These are phyloP conservation scores for Phaseolus coccineus DNA, from an alignment of 331 rosid genomes.

Conservation along the genomic window DNA sequence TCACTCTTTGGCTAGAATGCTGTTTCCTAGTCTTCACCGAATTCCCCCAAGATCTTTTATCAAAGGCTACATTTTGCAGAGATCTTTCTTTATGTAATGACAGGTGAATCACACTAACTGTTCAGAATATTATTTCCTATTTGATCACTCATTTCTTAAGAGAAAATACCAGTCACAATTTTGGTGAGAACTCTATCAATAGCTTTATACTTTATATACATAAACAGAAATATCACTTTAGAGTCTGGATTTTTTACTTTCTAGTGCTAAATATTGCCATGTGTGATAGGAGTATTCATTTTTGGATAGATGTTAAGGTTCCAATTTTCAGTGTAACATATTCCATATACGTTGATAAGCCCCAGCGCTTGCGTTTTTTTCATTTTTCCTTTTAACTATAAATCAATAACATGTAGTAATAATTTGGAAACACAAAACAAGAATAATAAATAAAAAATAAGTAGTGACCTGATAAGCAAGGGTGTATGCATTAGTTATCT, in stretches of 20 bases:
- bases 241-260: neutral
- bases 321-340: neutral
- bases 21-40: neutral
- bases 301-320: neutral
- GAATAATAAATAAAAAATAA: neutral
- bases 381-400: neutral
- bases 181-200: slow-evolving; percentile 17
- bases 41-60: slow-evolving; percentile 15
- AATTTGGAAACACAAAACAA: slow-evolving; percentile 39
- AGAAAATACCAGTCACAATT: slow-evolving; percentile 16
- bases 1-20: slow-evolving; percentile 2
- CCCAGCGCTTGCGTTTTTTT: neutral
- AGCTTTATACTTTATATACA: neutral
- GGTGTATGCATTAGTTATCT: slow-evolving; percentile 67
- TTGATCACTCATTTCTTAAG: slow-evolving; percentile 27
- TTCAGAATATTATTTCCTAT: slow-evolving; percentile 23
- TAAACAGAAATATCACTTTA: slow-evolving; percentile 29
- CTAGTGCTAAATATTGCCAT: slow-evolving; percentile 27
- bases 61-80: slow-evolving; percentile 27
- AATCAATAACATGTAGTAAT: slow-evolving; percentile 15
- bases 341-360: slow-evolving; percentile 8
- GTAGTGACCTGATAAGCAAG: slow-evolving; percentile 87
- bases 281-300: neutral
- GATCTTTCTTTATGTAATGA: slow-evolving; percentile 24
- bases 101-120: neutral